Evolutionary conservation across 139 green algal genomes (phyloP).

Genomic region (Pleodorina starrii): DNA sequence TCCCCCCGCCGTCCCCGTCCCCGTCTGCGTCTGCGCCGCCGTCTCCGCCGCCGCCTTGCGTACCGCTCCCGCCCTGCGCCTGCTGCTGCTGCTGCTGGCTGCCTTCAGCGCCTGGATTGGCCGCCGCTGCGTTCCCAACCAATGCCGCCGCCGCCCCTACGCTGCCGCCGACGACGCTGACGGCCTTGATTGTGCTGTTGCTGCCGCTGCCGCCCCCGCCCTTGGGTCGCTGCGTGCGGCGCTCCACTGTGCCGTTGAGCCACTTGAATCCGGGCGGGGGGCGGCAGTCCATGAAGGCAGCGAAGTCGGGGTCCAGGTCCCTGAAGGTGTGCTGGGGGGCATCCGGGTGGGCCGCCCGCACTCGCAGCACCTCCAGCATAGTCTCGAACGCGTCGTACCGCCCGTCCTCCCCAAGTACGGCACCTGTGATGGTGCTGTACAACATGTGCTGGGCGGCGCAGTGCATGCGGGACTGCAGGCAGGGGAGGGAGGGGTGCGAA

Average conservation of each 20-base stretch:
- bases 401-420: conserved; percentile 46
- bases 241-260: not conserved
- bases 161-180: no score
- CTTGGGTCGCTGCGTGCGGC: no score
- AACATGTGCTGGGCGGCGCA: conserved; percentile 56
- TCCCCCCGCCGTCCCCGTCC: no score
- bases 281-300: conserved; percentile 35
- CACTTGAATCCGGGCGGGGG: conserved; percentile 13
- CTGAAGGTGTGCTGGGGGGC: not conserved
- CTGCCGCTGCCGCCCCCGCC: no score
- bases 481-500: not conserved
- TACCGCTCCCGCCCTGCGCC: no score
- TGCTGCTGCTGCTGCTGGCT: no score
- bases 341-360: not conserved
- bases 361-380: conserved; percentile 30
- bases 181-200: no score
- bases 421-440: conserved; percentile 49
- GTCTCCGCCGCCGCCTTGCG: no score
- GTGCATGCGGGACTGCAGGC: conserved; percentile 27
- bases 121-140: no score
- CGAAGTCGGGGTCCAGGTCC: conserved; percentile 11
- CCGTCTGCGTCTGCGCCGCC: no score
- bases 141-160: no score
- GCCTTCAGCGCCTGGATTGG: no score
- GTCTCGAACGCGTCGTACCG: conserved; percentile 58